These are phyloP conservation scores for Colletotrichum paranaense DNA, from an alignment of 2,329 filamentous ascomycete species.

Conservation along the genomic window DNA sequence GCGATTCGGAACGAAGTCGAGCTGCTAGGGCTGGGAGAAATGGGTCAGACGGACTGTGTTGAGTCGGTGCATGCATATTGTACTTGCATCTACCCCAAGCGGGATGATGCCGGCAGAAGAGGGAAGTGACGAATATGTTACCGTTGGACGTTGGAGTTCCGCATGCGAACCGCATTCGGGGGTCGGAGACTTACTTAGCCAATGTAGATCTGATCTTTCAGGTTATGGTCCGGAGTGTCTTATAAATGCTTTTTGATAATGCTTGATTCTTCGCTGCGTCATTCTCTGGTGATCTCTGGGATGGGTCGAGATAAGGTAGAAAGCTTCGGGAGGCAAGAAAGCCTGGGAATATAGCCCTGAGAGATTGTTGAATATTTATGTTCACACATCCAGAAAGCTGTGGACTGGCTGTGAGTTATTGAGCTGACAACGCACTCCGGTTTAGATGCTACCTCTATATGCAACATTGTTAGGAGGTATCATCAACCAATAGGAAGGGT, in stretches of 20 bases:
- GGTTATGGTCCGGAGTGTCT: not conserved
- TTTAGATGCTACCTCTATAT: accelerated
- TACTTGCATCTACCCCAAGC: not conserved
- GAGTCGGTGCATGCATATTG: not conserved
- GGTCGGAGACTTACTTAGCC: not conserved
- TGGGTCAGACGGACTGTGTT: too few species aligned
- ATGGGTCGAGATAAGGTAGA: not conserved
- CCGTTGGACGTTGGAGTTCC: not conserved
- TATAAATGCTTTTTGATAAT: not conserved
- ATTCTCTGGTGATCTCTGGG: not conserved
- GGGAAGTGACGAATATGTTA: not conserved
- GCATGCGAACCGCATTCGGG: not conserved
- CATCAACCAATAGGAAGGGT: not conserved
- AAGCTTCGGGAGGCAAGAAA: too few species aligned
- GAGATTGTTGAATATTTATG: too few species aligned
- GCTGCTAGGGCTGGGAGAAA: not conserved
- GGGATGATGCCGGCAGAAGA: not conserved
- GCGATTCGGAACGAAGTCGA: not conserved
- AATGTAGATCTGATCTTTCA: not conserved
- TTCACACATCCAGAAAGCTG: not conserved
- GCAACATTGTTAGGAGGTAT: accelerated
- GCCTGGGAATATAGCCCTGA: not conserved
- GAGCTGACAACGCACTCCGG: too few species aligned
- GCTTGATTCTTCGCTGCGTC: not conserved
- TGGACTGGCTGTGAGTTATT: too few species aligned